Conservation (phyloP, 257 asterid genomes). For the Eucommia ulmoides region DNA sequence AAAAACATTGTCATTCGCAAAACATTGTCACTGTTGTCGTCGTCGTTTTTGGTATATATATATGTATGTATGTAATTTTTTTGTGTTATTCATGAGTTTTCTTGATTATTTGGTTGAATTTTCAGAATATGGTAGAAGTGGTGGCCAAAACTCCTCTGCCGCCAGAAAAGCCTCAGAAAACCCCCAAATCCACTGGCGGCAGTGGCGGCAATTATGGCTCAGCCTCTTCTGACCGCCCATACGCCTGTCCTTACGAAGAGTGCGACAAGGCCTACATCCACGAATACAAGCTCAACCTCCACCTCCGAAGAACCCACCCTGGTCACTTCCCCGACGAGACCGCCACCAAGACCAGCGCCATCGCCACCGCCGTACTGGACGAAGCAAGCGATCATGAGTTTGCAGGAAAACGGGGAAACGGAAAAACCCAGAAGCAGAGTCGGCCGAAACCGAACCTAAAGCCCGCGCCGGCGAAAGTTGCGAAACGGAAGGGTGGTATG, state of each 20-base stretch:
- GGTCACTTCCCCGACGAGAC: slow-evolving; percentile 83
- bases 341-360: slow-evolving; percentile 31
- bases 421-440: slow-evolving; percentile 46
- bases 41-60: too few relatives aligned
- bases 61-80: too few relatives aligned
- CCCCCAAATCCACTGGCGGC: slow-evolving; percentile 45
- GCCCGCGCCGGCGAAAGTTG: slow-evolving; percentile 64
- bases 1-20: too few relatives aligned
- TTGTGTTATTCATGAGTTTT: too few relatives aligned
- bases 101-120: slow-evolving; percentile 5
- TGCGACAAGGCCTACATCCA: slow-evolving; percentile 98
- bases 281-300: slow-evolving; percentile 97
- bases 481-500: slow-evolving; percentile 42
- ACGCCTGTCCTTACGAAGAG: slow-evolving; percentile 81
- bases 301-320: slow-evolving; percentile 80
- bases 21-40: too few relatives aligned
- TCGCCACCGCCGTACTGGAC: slow-evolving; percentile 52
- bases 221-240: slow-evolving; percentile 78
- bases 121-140: slow-evolving; percentile 39
- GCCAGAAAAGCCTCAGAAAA: slow-evolving; percentile 54
- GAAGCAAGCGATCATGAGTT: slow-evolving; percentile 81
- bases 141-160: slow-evolving; percentile 46
- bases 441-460: slow-evolving; percentile 72
- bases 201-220: slow-evolving; percentile 39
- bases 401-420: slow-evolving; percentile 38